Percentiles rank a stretch among this genome's conserved stretches.
Conservation (phyloP, 192 early-diverging fungal species). For the Chytriomyces hyalinus region DNA sequence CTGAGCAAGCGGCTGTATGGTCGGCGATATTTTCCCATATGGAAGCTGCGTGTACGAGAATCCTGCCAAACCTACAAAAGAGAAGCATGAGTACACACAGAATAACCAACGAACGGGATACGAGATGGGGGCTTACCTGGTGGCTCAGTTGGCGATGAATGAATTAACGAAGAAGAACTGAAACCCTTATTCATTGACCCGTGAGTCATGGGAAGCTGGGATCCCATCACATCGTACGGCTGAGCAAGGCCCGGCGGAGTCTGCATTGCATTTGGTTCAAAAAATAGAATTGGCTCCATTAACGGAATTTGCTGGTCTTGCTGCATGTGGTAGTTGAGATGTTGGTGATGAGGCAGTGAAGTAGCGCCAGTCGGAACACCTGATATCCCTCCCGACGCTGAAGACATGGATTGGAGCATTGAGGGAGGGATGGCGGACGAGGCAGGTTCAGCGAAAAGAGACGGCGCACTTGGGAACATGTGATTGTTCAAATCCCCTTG, state of each 20-base stretch:
- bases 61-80: not conserved
- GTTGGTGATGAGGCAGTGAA: no score
- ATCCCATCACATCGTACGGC: not conserved
- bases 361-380: no score
- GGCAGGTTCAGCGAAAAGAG: no score
- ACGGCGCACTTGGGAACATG: no score
- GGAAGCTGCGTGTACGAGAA: not conserved
- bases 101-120: no score
- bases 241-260: not conserved
- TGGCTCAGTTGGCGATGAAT: not conserved
- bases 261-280: not conserved
- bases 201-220: not conserved
- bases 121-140: not conserved
- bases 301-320: no score
- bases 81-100: no score
- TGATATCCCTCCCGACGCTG: not conserved
- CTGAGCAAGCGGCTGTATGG: not conserved
- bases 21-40: no score
- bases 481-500: not conserved
- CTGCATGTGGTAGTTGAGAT: no score
- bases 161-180: not conserved
- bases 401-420: not conserved
- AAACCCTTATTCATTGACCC: not conserved
- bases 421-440: not conserved
- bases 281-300: no score